Conservation (phyloP, 2,329 filamentous ascomycete species). For the Stachybotrys chartarum region DNA sequence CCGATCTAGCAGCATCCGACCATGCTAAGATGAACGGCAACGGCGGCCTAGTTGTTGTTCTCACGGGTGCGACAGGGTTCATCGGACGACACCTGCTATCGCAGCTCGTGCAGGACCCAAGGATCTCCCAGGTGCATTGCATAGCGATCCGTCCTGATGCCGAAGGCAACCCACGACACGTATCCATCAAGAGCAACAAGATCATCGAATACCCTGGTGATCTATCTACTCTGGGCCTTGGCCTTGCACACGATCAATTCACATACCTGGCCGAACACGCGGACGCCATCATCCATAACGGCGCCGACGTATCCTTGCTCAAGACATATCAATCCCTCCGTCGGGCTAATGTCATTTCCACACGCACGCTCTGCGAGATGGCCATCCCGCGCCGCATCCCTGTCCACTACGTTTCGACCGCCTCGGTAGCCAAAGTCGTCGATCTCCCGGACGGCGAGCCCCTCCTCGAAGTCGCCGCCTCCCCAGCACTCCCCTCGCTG, state of each 20-base stretch:
- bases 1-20: not conserved
- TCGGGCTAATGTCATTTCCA: slow-evolving; percentile 20
- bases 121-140: not conserved
- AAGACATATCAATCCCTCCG: slow-evolving; percentile 21
- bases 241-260: slow-evolving; percentile 10
- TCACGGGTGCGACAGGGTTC: not conserved
- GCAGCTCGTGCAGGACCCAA: not conserved
- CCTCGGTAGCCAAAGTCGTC: slow-evolving; percentile 7
- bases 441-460: not conserved
- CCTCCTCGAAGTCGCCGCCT: not conserved
- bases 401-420: slow-evolving; percentile 30
- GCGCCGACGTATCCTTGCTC: slow-evolving; percentile 25
- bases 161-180: not conserved
- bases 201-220: not conserved
- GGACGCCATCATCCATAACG: slow-evolving; percentile 44
- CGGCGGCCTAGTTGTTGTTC: not conserved
- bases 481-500: not conserved
- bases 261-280: slow-evolving; percentile 17
- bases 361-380: slow-evolving; percentile 16
- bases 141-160: not conserved
- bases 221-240: not conserved
- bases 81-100: not conserved
- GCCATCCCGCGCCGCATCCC: slow-evolving; percentile 16
- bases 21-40: not conserved
- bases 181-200: not conserved